A percentile compares a stretch with the other conserved stretches of the same genome.
phyloP scores from a whole-genome alignment of 2,329 filamentous ascomycete genomes.

The Xylaria sp. region DNA sequence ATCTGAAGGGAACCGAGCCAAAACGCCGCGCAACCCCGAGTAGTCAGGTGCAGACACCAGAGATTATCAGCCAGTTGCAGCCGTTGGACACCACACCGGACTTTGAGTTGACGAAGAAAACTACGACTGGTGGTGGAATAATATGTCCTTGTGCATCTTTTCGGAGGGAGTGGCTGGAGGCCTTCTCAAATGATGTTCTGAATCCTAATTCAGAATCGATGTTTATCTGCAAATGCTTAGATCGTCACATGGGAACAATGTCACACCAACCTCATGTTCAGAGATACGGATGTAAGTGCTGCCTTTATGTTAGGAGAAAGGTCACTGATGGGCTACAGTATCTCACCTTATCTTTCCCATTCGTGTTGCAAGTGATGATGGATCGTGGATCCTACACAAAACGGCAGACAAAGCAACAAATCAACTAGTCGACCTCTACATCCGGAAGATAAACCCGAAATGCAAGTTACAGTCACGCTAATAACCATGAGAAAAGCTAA shows the following conservation, averaged over 20 bases:
- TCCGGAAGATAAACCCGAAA: constrained; percentile 17
- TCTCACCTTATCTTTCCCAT: constrained; percentile 26
- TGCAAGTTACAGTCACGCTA: background rate
- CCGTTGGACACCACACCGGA: background rate
- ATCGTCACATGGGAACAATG: background rate
- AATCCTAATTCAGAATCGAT: background rate
- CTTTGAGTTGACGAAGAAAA: constrained; percentile 20
- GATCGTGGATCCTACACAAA: constrained; percentile 24
- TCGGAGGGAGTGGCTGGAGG: constrained; percentile 15
- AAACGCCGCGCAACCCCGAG: background rate
- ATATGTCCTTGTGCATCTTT: constrained; percentile 19
- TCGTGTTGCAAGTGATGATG: constrained; percentile 19
- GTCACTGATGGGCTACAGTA: constrained; percentile 19
- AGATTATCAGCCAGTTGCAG: background rate
- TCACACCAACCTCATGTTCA: constrained; percentile 19
- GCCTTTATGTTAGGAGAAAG: background rate
- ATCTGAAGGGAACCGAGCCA: constrained; percentile 5
- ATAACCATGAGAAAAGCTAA: background rate
- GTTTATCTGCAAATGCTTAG: constrained; percentile 18
- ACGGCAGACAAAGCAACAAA: constrained; percentile 19
- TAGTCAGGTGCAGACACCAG: too few species aligned
- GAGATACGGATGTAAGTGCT: constrained; percentile 21
- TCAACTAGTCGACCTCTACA: constrained; percentile 25
- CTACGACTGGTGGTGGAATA: background rate
- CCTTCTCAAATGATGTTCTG: background rate